Evolutionary conservation across 441 rosid species (phyloP).

Genomic region (Viola pubescens): DNA sequence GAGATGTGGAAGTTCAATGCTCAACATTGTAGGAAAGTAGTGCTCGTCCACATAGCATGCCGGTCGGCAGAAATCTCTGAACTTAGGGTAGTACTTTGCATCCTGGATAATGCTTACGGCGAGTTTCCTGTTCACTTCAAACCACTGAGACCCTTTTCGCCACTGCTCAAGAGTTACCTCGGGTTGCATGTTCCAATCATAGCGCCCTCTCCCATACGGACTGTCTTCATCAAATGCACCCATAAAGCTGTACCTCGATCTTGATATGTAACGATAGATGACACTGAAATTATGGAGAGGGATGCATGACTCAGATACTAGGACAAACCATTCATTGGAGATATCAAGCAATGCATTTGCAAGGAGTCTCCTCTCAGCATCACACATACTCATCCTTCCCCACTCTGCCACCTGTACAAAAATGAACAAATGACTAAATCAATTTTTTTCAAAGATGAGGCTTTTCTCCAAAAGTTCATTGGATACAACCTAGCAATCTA

Average conservation of each 20-base stretch:
- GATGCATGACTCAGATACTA: constrained; percentile 25
- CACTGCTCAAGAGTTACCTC: not conserved
- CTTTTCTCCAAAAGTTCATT: too few species aligned
- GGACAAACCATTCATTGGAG: constrained; percentile 21
- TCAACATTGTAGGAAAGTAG: constrained; percentile 4
- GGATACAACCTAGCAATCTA: too few species aligned
- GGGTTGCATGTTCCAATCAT: constrained; percentile 11
- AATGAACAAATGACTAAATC: not conserved
- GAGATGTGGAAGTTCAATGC: not conserved
- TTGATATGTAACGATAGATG: constrained; percentile 6
- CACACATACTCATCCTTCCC: constrained; percentile 19
- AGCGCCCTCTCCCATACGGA: constrained; percentile 14
- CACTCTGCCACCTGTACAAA: constrained; percentile 5
- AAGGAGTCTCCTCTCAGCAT: constrained; percentile 23
- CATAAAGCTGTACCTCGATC: constrained; percentile 11
- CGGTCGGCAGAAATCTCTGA: constrained; percentile 2
- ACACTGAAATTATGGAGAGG: constrained; percentile 17
- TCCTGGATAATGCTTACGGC: constrained; percentile 1
- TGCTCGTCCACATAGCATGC: constrained; percentile 5
- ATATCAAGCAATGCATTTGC: constrained; percentile 23
- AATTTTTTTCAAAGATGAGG: too few species aligned
- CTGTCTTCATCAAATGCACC: constrained; percentile 10
- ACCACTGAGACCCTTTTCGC: constrained; percentile 1
- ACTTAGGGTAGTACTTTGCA: not conserved
- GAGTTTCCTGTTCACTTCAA: not conserved